Evolutionary conservation across 2,329 filamentous ascomycete genomes (phyloP), one percentile per base, ranked within the genome.

Genomic region (Colletotrichum somersetense): DNA sequence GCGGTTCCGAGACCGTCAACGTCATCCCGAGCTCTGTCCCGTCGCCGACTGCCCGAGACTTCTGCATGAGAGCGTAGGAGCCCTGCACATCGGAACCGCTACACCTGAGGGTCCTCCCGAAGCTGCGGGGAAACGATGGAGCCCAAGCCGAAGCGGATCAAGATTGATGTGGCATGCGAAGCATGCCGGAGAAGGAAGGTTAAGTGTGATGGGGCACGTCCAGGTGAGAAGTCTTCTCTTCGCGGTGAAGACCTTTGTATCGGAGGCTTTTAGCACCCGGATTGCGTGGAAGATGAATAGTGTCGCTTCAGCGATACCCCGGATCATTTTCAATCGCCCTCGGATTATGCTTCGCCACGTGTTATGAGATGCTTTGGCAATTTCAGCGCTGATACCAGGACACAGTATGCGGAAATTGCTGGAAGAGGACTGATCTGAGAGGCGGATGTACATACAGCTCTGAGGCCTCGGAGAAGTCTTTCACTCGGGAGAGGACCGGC

Each of bases 81-180:
- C 59, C 64, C 58, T 53, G 42, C 44, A 55, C 33, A n/a, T 20
- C 35, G n/a, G 53, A 20, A 26, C 18, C 23, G n/a, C 56, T 35
- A 20, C 20, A 20, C 10, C 33, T 16, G 33, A 40, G 55, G 62
- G 42, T 3, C 16, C 10, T 38, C 14, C 30, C 16, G 44, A 50
- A 42, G 42, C 38, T 8, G 57, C 58, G 59, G 46, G 59, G 58
- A 63, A 69, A 61, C 38, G 26, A 69, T 72, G 69, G 69, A 72
- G 59, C 69, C 69, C 8, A 72, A 74, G 68, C 74, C 74, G 44
- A 85, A 85, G 72, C 78, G 83, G n/a, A 79, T 83, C 65, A 85
- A 85, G 72, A 83, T 85, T 33, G 78, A 83, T 42, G 77, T 84
- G 12, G 84, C 84, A 3, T 85, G 83, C 70, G 80, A 85, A 61